Base-by-base conservation (phyloP, 441 rosid species). In the Brassica balearica region DNA sequence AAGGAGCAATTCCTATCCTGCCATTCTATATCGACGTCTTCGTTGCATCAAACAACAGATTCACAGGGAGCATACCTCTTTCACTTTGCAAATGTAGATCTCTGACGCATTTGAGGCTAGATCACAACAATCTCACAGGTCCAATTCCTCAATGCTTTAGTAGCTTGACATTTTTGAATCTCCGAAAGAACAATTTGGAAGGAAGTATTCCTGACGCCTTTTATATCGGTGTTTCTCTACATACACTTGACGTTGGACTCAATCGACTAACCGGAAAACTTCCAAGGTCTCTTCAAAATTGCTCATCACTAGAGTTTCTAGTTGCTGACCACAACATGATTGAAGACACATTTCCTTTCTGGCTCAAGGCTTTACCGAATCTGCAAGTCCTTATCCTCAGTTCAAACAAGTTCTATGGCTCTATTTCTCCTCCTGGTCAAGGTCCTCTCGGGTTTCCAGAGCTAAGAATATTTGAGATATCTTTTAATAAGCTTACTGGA, bases 211-310 rank as follows among this genome's bases (percentile, higher is more conserved):
- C 89, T 2, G 76, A 85, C 14, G 5, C 7, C 0, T 36, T 85
- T 73, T 6, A 67, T 0, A 1, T 0, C 0, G 9, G 1, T 2
- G 8, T 82, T 86, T 63, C 7, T 4, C 62, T 87, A 19, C 73
- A 36, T 63, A 84, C 87, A 2, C 60, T 92, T 1, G 88, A 85
- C 68, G 56, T 88, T n/a, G 84, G 64, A 29, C 11, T 14, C 15
- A 90, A 92, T 72, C 29, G 0, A 0, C 2, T 92, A 1, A 59
- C 2, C 4, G 91, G 91, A 0, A 4, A 41, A 55, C 2, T 91
- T n/a, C 94, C 95, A 14, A 46, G n/a, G 11, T 87, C 92, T 51
- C 59, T 89, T 8, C 60, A 38, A 1, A 23, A 23, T 23, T 23
- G 27, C 27, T 23, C 27, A 2, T 23, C 27, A 2, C 27, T 23